Evolutionary conservation across 1,284 basidiomycete genomes (phyloP), one percentile per base, ranked within the genome.

Genomic region (Heterobasidion parviporum): DNA sequence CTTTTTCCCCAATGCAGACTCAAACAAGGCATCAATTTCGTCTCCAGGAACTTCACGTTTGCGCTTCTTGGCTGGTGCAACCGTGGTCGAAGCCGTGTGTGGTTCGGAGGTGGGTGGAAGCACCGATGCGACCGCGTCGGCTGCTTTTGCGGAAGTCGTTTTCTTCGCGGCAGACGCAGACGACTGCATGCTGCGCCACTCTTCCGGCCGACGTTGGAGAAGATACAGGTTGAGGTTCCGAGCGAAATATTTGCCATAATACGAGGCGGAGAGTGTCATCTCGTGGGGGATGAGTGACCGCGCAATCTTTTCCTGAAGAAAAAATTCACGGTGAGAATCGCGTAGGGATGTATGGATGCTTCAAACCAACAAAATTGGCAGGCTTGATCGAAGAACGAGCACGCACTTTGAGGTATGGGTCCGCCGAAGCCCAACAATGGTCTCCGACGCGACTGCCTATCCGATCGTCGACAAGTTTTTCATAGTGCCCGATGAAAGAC

Each of bases 401-500:
- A 67, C 77, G 26, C 59, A 92, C 92, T 75, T 89, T 94, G 62
- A 96, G 78, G 71, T 89, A 97, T 1, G 92, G 88, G 71, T 98
- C 95, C 14, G 91, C 87, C 57, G 81, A 83, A 1, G 79, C 82
- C 91, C 92, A 98, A 62, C 88, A 89, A 26, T 87, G 83, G 64
- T 95, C 94, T 3, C 83, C 91, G 1, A 98, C 85, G 53, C 92
- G 80, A 62, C 89, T 92, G 50, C 95, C 94, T 61, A 96, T 83
- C 26, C 89, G 82, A 67, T 96, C 91, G 66, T 94, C 85, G 2
- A 90, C 89, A 20, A 98, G 81, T 34, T 72, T 65, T 64, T 88
- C 84, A 68, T 87, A 96, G 56, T 85, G 78, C 2, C 86, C 89
- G 47, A 93, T 81, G 61, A 95, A 83, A 1, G 79, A 75, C 65